Base-by-base conservation (phyloP, 2,329 filamentous ascomycete species). In the Penicillium hordei region DNA sequence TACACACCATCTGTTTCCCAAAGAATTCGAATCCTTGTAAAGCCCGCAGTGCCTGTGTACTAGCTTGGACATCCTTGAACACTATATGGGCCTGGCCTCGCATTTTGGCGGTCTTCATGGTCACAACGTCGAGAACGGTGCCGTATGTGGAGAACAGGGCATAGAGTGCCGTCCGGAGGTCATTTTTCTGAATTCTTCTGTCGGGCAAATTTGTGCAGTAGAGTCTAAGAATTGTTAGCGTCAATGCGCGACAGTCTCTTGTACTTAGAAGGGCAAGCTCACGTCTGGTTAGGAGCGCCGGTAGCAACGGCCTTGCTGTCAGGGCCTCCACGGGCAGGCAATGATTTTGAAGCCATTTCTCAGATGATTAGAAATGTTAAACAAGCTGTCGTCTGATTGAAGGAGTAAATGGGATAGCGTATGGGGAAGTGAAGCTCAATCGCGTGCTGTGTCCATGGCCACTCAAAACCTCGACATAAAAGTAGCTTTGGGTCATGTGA, bases 111-210 rank as follows among this genome's bases (percentile, higher is more conserved):
- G 91, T 96, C 79, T 92, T 95, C 67, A 97, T 81, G 31, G 91
- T 90, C 48, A 97, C 89, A 21, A 99, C 86, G 72, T 99, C 94
- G 58, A 99, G 85, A 17, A 99, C 89, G 0, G 91, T 87, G 40
- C 94, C 94, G 72, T 96, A 96, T 15, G 92, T 96, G 12, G 92
- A 91, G 75, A 97, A 97, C 13, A 97, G 84, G 75, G 92, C 90
- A 78, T 99, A 99, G 31, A 99, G 83, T 5, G 89, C 89, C 45
- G 91, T 89, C 69, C 92, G 88, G 42, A 99, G 79, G 73, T 97
- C 93, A 60, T 85, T 82, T 75, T 97, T 99, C 70, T 89, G 90
- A 62, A 97, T 51, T 13, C 46, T 86, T 79, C 96, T 97, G 60
- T 92, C 86, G 23, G 91, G 91, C 2, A 99, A 83, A 69, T 97